Base-by-base conservation (phyloP, 352 stramenopile species). In the Phytopythium ostracodes region DNA sequence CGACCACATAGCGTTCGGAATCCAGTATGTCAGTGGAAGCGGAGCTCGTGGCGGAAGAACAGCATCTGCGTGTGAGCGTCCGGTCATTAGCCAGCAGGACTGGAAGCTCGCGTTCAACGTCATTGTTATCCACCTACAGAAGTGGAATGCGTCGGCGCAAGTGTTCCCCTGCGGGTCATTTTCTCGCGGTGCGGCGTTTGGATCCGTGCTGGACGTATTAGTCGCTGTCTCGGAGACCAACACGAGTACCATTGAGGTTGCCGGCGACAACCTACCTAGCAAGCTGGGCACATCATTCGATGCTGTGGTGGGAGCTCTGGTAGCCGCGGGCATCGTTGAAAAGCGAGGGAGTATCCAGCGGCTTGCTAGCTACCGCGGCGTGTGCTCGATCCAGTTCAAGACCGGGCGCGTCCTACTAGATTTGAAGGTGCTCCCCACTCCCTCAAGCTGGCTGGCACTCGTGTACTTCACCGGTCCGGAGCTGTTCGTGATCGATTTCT, bases 381-480 rank as follows among this genome's bases (percentile, higher is more conserved):
- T 84, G 55, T 89, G 75, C 35, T 70, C 78, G 10, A 67, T 95
- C 56, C 64, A 70, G 17, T 95, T 87, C 65, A 93, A 89, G 60
- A 71, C 57, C 12, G 58, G 59, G 10, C 68, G 47, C 0, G 60
- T 95, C 52, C 60, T 93, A 11, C 64, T 93, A 31, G 84, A 95
- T 56, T 56, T 93, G 24, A 95, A 93, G 52, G 74, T 87, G 24
- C 89, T 79, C 47, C 33, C 60, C 24, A 73, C 69, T 0, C 84
- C 84, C 2, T 70, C 64, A 60, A 92, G 77, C 40, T 92, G 76
- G 77, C 76, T 92, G 56, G 84, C 77, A 4, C 59, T 92, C 65
- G 54, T 91, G 31, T 92, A 90, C 55, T 95, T 87, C 62, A 92
- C 83, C 7, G 82, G 84, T 3, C 81, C 82, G 3, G 81, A 91